Percentiles rank a stretch among this genome's conserved stretches.
Conservation (phyloP, 257 asterid species). For the Solanum ossicruentum region DNA sequence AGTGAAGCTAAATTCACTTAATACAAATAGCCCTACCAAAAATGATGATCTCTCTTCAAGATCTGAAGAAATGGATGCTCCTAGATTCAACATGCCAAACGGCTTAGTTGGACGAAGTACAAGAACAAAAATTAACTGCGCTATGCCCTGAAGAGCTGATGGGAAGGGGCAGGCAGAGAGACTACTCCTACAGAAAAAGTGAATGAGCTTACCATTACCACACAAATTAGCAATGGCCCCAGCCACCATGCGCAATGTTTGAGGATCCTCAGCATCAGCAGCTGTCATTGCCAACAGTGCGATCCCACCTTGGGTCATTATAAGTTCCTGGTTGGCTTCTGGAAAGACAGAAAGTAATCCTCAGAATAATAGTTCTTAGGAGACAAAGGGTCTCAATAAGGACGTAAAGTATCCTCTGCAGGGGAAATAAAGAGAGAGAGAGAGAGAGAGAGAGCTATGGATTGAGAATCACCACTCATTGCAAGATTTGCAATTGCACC, state of each 20-base stretch:
- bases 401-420: neutral
- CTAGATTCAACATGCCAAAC: neutral
- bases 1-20: neutral
- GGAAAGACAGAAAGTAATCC: constrained; percentile 2
- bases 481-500: constrained; percentile 99
- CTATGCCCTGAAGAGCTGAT: neutral
- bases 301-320: constrained; percentile 97
- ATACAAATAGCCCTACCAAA: neutral
- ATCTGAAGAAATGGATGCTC: neutral
- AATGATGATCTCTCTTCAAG: neutral
- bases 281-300: constrained; percentile 76
- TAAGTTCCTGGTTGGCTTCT: constrained; percentile 94
- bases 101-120: neutral
- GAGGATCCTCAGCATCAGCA: constrained; percentile 96
- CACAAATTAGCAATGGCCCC: constrained; percentile 98
- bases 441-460: neutral
- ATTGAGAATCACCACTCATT: constrained; percentile 61
- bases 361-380: neutral
- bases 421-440: neutral
- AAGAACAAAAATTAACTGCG: neutral
- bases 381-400: neutral
- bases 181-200: neutral
- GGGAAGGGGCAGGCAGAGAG: neutral
- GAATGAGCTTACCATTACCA: constrained; percentile 66
- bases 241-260: constrained; percentile 97